phyloP scores from a whole-genome alignment of 140 eudicot genomes.

The Senecio squalidus region DNA sequence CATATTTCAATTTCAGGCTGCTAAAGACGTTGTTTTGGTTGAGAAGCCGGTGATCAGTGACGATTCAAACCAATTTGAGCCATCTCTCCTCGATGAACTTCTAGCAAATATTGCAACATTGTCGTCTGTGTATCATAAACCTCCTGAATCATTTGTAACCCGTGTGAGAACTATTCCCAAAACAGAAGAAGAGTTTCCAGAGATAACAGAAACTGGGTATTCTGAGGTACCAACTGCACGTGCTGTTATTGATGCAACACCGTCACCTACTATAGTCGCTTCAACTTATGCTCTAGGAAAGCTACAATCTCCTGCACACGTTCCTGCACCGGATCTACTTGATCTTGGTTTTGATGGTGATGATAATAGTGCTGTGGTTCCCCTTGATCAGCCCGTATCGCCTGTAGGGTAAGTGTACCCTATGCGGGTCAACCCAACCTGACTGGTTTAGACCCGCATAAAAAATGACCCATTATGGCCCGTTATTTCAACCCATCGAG shows the following conservation, averaged over 20 bases:
- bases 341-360: conserved; percentile 56
- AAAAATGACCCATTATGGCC: too few relatives aligned
- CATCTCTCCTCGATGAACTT: conserved; percentile 88
- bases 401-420: conserved; percentile 62
- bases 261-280: conserved; percentile 31
- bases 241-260: too few relatives aligned
- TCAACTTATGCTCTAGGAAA: too few relatives aligned
- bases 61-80: conserved; percentile 78
- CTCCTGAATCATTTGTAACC: conserved; percentile 70
- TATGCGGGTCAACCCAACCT: too few relatives aligned
- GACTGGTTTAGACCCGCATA: too few relatives aligned
- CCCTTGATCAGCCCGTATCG: conserved; percentile 53
- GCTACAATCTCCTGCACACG: conserved; percentile 41
- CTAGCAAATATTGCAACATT: conserved; percentile 81
- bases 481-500: too few relatives aligned
- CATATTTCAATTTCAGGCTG: conserved; percentile 53
- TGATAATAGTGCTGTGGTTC: conserved; percentile 40
- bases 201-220: too few relatives aligned
- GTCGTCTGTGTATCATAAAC: conserved; percentile 89
- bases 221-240: conserved; percentile 40
- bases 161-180: conserved; percentile 52
- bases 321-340: conserved; percentile 62
- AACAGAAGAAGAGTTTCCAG: conserved; percentile 65
- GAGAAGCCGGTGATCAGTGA: conserved; percentile 92
- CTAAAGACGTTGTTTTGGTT: conserved; percentile 87